Evolutionary conservation across 352 stramenopile genomes (phyloP).

Genomic region (Thraustochytrium striatum): DNA sequence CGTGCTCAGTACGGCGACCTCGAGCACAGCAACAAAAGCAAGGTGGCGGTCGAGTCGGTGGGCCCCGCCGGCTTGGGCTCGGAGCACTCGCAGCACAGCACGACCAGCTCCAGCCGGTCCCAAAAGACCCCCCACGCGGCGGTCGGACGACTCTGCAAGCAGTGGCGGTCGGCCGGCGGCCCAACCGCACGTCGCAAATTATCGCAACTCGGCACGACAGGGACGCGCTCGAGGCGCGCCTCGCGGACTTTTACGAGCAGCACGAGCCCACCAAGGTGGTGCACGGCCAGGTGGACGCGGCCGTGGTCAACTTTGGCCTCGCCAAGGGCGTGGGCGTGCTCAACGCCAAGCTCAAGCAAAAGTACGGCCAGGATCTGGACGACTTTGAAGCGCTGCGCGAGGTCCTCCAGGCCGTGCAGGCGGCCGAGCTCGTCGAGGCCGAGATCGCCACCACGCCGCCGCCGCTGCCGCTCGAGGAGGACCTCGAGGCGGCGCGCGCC

Average conservation of each 20-base stretch:
- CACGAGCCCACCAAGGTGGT: not conserved
- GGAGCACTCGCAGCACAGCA: too few species aligned
- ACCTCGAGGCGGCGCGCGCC: too few species aligned
- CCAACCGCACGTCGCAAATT: not conserved
- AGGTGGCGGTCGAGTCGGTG: not conserved
- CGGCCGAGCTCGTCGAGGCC: too few species aligned
- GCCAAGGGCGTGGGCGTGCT: not conserved
- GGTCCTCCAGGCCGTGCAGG: too few species aligned
- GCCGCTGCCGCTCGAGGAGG: too few species aligned
- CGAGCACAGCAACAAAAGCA: not conserved
- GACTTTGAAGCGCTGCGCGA: not conserved
- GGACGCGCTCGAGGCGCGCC: not conserved
- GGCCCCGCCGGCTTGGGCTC: too few species aligned
- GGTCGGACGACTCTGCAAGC: not conserved
- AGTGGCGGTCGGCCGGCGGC: not conserved
- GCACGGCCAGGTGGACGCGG: not conserved
- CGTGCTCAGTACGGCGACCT: not conserved
- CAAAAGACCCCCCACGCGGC: too few species aligned
- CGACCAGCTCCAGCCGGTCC: too few species aligned
- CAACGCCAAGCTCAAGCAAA: not conserved
- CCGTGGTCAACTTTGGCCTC: conserved; percentile 26
- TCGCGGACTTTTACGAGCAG: not conserved
- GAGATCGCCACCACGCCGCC: too few species aligned
- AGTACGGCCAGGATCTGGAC: conserved; percentile 1
- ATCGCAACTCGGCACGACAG: not conserved